Evolutionary conservation across 768 basidiomycete species (phyloP).

Genomic region (Psilocybe cyanescens): DNA sequence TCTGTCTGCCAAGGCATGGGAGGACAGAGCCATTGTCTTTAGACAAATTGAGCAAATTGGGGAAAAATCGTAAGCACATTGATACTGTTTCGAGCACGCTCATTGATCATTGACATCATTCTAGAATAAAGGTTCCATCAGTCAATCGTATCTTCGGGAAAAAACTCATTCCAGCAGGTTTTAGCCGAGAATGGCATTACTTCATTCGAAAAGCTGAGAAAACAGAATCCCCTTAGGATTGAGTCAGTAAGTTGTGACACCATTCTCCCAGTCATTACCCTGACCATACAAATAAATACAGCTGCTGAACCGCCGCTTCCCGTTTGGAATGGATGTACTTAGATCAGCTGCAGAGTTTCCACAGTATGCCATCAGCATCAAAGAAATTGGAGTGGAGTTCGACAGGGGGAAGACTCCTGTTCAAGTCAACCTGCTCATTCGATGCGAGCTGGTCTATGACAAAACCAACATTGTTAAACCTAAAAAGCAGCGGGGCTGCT

Average conservation of each 20-base stretch:
- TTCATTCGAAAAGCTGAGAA: slow-evolving; percentile 58
- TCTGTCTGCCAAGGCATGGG: slow-evolving; percentile 88
- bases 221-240: slow-evolving; percentile 60
- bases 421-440: slow-evolving; percentile 56
- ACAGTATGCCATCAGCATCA: slow-evolving; percentile 57
- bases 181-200: slow-evolving; percentile 76
- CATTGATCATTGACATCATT: not conserved
- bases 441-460: slow-evolving; percentile 54
- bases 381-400: slow-evolving; percentile 47
- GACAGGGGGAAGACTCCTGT: slow-evolving; percentile 56
- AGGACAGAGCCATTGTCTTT: slow-evolving; percentile 82
- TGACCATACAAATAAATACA: slow-evolving; percentile 26
- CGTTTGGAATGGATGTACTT: slow-evolving; percentile 76
- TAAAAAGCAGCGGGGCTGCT: slow-evolving; percentile 44
- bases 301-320: slow-evolving; percentile 75
- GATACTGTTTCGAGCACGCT: not conserved
- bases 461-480: slow-evolving; percentile 29
- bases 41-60: slow-evolving; percentile 91
- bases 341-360: slow-evolving; percentile 67
- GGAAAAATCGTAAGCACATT: slow-evolving; percentile 76
- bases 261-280: not conserved
- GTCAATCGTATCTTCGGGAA: not conserved
- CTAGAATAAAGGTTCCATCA: slow-evolving; percentile 36
- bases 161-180: slow-evolving; percentile 44
- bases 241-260: slow-evolving; percentile 52